A percentile compares a stretch with the other conserved stretches of the same genome.
These are phyloP conservation scores for Leccinum subgranulosum DNA, from an alignment of 768 basidiomycete genomes.

Conservation along the genomic window DNA sequence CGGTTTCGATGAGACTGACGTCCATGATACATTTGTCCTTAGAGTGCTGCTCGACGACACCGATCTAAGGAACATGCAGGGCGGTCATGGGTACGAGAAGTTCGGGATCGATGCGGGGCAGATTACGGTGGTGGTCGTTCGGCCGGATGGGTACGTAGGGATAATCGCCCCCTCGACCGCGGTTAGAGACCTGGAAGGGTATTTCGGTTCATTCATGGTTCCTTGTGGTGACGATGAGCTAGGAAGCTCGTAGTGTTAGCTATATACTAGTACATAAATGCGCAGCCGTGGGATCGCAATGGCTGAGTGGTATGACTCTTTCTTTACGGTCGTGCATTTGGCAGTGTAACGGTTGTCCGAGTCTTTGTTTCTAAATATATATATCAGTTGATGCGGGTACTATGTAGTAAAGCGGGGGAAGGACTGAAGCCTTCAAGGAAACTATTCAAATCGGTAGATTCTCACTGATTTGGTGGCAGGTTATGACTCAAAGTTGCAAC, in stretches of 20 bases:
- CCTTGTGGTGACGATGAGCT: not conserved
- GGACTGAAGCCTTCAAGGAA: no score
- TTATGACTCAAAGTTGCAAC: no score
- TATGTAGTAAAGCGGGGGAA: no score
- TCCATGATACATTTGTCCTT: not conserved
- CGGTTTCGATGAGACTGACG: not conserved
- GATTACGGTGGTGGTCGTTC: constrained; percentile 35
- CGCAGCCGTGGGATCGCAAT: no score
- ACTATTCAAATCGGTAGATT: no score
- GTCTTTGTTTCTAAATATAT: no score
- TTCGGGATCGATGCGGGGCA: constrained; percentile 31
- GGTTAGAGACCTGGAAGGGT: constrained; percentile 39
- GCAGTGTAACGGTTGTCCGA: no score
- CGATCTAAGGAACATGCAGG: constrained; percentile 11
- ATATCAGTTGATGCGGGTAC: no score
- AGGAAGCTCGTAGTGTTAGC: not conserved
- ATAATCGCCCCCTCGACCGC: constrained; percentile 16
- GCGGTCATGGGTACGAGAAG: constrained; percentile 33
- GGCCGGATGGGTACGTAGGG: constrained; percentile 20
- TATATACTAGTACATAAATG: not conserved
- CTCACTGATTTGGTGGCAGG: no score
- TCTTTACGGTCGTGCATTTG: no score
- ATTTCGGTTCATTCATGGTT: constrained; percentile 48
- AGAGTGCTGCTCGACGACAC: not conserved
- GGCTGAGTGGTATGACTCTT: no score